Base-by-base conservation (phyloP, 106 monocot genomes). In the Platanthera guangdongensis region DNA sequence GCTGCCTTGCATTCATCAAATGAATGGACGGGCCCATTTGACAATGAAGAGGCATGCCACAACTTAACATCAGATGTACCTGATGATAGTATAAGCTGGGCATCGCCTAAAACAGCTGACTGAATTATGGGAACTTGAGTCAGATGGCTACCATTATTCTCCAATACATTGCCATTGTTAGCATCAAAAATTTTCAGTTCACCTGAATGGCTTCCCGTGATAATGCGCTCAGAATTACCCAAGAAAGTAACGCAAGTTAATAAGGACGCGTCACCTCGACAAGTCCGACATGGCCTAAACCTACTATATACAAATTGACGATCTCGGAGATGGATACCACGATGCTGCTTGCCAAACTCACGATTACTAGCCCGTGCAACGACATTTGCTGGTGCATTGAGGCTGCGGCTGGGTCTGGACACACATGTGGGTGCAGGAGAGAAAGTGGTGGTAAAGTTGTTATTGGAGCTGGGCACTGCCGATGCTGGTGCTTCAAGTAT, bases 401-500 rank as follows among this genome's bases (percentile, higher is more conserved):
- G 90, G 46, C 74, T 85, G 53, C 83, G 90, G 75, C 94, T 92
- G 6, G 94, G 92, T 28, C 99, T 32, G 99, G 99, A 53, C 94
- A 99, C 15, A 94, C 86, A 83, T 99, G 99, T 18, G 92, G 92
- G 28, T 99, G 94, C 52, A 99, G 77, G 50, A 99, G 92, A 80
- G 94, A 99, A 47, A 99, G 94, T 45, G 99, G 92, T 16, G 99
- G 99, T 21, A 99, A 77, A 60, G 99, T 99, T 25, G 99, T 99
- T 79, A 99, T 92, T 11, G 94, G 94, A 69, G 92, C 94, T 46
- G 99, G 92, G 67, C 99, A 99, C 52, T 99, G 94, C 12, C 99
- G 86, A 81, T 94, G 99, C 52, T 99, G 99, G 48, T 99, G 92
- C 82, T 99, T 99, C 79, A 99, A 84, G 53, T 94, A 99, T 49